Conservation (phyloP, 2,329 filamentous ascomycete species). For the Elsinoe ampelina region DNA sequence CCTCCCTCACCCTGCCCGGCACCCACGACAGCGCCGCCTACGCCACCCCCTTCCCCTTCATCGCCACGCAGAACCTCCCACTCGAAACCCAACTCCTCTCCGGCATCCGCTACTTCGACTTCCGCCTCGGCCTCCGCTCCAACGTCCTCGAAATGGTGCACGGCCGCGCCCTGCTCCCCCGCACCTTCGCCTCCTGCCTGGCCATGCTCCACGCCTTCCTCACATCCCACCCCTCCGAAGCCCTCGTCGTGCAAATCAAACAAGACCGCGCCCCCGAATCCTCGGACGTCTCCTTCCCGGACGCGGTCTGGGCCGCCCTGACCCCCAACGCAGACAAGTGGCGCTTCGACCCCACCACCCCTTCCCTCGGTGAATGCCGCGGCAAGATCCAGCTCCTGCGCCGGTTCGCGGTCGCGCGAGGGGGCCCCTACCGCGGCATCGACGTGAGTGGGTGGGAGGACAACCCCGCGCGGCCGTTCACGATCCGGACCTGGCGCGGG, state of each 20-base stretch:
- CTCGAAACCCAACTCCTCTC: conserved; percentile 24
- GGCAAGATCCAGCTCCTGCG: conserved; percentile 30
- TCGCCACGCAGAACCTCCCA: conserved; percentile 26
- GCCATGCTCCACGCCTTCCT: conserved; percentile 25
- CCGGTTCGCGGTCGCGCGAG: conserved; percentile 20
- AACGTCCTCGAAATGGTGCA: conserved; percentile 30
- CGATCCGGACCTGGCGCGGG: conserved; percentile 30
- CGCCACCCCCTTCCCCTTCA: conserved; percentile 27
- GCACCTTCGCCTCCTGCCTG: conserved; percentile 24
- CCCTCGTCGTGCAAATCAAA: conserved; percentile 28
- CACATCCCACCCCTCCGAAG: conserved; percentile 23
- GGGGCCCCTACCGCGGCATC: conserved; percentile 21
- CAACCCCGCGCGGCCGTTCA: conserved; percentile 28
- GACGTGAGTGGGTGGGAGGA: conserved; percentile 28
- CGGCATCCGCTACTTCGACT: conserved; percentile 30
- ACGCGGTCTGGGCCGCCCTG: conserved; percentile 27
- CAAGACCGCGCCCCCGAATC: conserved; percentile 26
- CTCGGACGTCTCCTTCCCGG: conserved; percentile 30
- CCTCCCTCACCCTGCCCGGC: conserved; percentile 27
- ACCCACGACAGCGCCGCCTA: conserved; percentile 30
- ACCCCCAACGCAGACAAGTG: conserved; percentile 22
- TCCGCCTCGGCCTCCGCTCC: conserved; percentile 27
- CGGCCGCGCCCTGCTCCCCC: conserved; percentile 24
- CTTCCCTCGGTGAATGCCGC: conserved; percentile 25
- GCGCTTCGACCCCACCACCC: conserved; percentile 28